Percentiles rank a stretch among this genome's conserved stretches.
These are phyloP conservation scores for Aspergillus sp. DNA, from an alignment of 2,329 filamentous ascomycete species.

Conservation along the genomic window DNA sequence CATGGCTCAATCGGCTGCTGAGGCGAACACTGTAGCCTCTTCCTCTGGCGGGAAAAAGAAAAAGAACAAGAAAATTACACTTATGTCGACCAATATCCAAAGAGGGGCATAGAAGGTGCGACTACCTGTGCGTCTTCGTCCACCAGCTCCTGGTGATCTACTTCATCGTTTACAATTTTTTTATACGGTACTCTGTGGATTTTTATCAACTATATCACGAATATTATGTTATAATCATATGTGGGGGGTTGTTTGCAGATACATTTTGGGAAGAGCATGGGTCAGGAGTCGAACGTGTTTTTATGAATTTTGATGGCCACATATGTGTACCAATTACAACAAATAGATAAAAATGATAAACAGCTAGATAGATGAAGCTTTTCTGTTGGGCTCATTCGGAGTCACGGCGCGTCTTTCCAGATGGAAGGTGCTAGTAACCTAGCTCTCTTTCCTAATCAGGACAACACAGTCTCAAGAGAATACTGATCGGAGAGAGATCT, in stretches of 20 bases:
- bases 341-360: neutral
- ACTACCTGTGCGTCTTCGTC: neutral
- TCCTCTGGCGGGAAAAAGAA: conserved; percentile 56
- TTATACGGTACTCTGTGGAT: neutral
- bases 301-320: neutral
- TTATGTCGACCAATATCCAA: conserved; percentile 67
- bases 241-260: neutral
- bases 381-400: neutral
- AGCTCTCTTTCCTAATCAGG: no score
- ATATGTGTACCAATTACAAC: neutral
- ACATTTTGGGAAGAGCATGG: neutral
- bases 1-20: conserved; percentile 51
- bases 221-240: neutral
- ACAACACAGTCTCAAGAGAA: no score
- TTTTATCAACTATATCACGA: neutral
- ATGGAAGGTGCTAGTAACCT: no score
- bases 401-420: neutral
- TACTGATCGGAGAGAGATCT: no score
- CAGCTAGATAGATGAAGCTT: neutral
- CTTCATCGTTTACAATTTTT: neutral
- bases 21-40: conserved; percentile 21
- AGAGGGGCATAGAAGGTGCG: conserved; percentile 52
- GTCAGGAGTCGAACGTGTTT: neutral
- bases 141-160: neutral
- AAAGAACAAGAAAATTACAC: conserved; percentile 68